Conservation (phyloP, 805 yeast genomes). For the Schizosaccharomyces japonicus region DNA sequence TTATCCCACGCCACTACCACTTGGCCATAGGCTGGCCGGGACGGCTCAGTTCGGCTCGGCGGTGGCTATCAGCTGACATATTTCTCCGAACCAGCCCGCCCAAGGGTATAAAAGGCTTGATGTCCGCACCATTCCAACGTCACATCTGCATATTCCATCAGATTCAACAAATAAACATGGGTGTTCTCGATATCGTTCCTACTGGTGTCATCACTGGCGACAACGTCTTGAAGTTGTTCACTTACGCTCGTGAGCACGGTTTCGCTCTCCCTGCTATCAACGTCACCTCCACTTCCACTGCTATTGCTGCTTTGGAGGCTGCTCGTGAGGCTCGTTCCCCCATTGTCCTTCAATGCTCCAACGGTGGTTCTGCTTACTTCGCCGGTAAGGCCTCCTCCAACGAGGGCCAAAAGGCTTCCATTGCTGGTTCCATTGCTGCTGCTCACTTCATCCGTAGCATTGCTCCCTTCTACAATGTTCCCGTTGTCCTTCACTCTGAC, state of each 20-base stretch:
- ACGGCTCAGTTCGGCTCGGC: too few species aligned
- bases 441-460: constrained; percentile 91
- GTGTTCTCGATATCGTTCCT: constrained; percentile 4
- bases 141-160: too few species aligned
- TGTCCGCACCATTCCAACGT: too few species aligned
- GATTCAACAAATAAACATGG: neutral
- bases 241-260: constrained; percentile 76
- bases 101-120: too few species aligned
- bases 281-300: constrained; percentile 94
- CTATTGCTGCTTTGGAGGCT: constrained; percentile 87
- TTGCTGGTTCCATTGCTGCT: constrained; percentile 87
- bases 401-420: constrained; percentile 80
- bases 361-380: constrained; percentile 99
- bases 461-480: constrained; percentile 91
- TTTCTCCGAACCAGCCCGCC: too few species aligned
- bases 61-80: too few species aligned
- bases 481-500: constrained; percentile 91
- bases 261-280: constrained; percentile 97
- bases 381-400: constrained; percentile 98
- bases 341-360: constrained; percentile 86
- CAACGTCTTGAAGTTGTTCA: constrained; percentile 58
- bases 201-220: constrained; percentile 94
- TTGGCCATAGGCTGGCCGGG: too few species aligned
- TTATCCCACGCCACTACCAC: too few species aligned
- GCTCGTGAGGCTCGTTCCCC: constrained; percentile 89